A percentile compares a stretch with the other conserved stretches of the same genome.
These are phyloP conservation scores for Nectriaceae sp. DNA, from an alignment of 2,329 filamentous ascomycete species.

Conservation along the genomic window DNA sequence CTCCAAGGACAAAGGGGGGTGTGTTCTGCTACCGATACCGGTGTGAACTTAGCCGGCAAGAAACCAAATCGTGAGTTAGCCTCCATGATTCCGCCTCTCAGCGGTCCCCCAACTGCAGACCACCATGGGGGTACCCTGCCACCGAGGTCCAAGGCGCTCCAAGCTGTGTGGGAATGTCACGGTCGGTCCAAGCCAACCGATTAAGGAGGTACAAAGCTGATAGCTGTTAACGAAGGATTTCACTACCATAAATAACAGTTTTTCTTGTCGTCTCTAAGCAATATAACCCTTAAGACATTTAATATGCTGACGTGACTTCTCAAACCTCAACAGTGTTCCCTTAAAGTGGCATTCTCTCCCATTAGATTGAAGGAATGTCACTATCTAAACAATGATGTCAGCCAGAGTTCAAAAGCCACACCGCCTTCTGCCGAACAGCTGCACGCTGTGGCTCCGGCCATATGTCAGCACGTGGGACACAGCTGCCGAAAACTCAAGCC, in stretches of 20 bases:
- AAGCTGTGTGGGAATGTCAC: too few species aligned
- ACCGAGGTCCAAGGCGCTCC: constrained; percentile 23
- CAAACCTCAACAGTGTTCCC: too few species aligned
- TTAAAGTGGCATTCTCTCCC: too few species aligned
- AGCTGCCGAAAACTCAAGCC: not conserved
- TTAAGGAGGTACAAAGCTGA: too few species aligned
- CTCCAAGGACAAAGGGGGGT: not conserved
- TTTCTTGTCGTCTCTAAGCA: too few species aligned
- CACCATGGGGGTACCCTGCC: not conserved
- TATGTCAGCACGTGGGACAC: not conserved
- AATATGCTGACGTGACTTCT: too few species aligned
- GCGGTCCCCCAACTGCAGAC: not conserved
- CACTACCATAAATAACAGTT: too few species aligned
- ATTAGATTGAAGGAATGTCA: too few species aligned
- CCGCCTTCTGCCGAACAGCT: constrained; percentile 1
- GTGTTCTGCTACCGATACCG: not conserved
- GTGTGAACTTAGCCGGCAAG: constrained; percentile 23
- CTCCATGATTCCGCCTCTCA: constrained; percentile 22
- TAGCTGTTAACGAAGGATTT: too few species aligned
- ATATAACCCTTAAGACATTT: too few species aligned
- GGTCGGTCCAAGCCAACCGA: too few species aligned
- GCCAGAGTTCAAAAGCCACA: constrained; percentile 5
- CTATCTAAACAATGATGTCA: constrained; percentile 15
- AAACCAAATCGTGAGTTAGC: constrained; percentile 8
- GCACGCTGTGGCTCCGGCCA: constrained; percentile 1